phyloP scores from a whole-genome alignment of 768 basidiomycete genomes.

The Boletellus sp. region DNA sequence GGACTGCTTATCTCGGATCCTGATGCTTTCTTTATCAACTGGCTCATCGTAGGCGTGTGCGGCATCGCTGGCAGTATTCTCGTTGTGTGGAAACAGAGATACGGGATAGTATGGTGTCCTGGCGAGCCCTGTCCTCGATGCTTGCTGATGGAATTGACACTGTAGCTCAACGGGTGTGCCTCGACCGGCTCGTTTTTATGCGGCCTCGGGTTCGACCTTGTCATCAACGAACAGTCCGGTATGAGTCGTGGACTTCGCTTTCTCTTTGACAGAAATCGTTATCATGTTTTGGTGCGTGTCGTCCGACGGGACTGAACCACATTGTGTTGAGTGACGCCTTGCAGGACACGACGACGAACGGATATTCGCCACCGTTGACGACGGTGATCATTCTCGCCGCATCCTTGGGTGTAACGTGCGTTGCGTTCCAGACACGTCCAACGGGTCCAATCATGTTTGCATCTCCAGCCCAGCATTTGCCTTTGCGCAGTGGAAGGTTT shows the following conservation, averaged over 20 bases:
- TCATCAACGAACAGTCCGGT: conserved; percentile 54
- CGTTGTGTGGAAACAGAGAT: conserved; percentile 44
- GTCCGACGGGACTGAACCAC: neutral
- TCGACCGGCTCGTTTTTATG: conserved; percentile 60
- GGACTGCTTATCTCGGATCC: conserved; percentile 44
- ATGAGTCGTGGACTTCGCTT: conserved; percentile 62
- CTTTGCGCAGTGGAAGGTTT: conserved; percentile 49
- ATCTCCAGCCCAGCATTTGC: conserved; percentile 48
- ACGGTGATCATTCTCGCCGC: conserved; percentile 50
- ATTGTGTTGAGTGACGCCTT: neutral
- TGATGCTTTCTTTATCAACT: conserved; percentile 42
- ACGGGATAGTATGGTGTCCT: conserved; percentile 44
- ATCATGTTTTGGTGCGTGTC: conserved; percentile 49
- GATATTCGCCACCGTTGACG: conserved; percentile 48
- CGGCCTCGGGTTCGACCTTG: conserved; percentile 53
- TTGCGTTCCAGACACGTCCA: conserved; percentile 3
- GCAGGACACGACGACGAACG: conserved; percentile 46
- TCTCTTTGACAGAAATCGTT: conserved; percentile 58
- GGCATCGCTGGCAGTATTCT: conserved; percentile 41
- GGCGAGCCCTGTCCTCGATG: neutral
- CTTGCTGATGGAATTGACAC: conserved; percentile 3
- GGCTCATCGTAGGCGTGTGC: conserved; percentile 48
- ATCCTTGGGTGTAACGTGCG: conserved; percentile 57
- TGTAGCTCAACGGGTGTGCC: conserved; percentile 47
- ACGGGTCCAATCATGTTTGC: neutral